Conservation (phyloP, 139 green algal genomes). For the Chlamydomonas asymmetrica region DNA sequence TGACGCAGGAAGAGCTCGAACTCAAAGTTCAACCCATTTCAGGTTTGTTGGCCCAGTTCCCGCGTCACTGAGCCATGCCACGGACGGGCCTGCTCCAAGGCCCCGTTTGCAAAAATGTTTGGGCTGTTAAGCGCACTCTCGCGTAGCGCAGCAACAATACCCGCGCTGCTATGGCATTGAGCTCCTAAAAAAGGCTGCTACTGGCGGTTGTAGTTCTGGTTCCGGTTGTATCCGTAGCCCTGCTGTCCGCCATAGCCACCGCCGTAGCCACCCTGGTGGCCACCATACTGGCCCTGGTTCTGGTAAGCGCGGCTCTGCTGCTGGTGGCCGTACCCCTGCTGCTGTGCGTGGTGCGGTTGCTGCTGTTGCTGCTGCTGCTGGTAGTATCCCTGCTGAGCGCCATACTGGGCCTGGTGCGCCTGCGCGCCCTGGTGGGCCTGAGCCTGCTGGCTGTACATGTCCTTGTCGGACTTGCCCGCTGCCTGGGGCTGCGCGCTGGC, state of each 20-base stretch:
- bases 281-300: conserved; percentile 5
- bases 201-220: conserved; percentile 23
- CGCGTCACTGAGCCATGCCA: too few relatives aligned
- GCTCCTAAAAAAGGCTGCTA: neutral
- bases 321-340: conserved; percentile 15
- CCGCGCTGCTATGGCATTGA: too few relatives aligned
- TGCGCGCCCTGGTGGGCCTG: conserved; percentile 9
- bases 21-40: too few relatives aligned
- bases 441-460: too few relatives aligned
- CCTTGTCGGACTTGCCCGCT: too few relatives aligned
- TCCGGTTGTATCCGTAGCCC: conserved; percentile 2
- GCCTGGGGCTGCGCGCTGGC: too few relatives aligned
- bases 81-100: too few relatives aligned
- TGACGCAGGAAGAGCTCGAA: too few relatives aligned
- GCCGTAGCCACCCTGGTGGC: neutral
- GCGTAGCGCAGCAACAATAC: too few relatives aligned
- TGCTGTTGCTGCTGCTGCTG: conserved; percentile 4
- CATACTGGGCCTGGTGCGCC: conserved; percentile 3
- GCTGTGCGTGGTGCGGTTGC: neutral
- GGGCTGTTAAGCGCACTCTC: too few relatives aligned
- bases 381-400: conserved; percentile 4
- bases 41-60: too few relatives aligned
- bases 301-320: neutral
- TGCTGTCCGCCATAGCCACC: conserved; percentile 1
- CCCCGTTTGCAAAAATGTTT: too few relatives aligned